These are phyloP conservation scores for Drechslerella coelobrocha DNA, from an alignment of 2,329 filamentous ascomycete genomes.

Conservation along the genomic window DNA sequence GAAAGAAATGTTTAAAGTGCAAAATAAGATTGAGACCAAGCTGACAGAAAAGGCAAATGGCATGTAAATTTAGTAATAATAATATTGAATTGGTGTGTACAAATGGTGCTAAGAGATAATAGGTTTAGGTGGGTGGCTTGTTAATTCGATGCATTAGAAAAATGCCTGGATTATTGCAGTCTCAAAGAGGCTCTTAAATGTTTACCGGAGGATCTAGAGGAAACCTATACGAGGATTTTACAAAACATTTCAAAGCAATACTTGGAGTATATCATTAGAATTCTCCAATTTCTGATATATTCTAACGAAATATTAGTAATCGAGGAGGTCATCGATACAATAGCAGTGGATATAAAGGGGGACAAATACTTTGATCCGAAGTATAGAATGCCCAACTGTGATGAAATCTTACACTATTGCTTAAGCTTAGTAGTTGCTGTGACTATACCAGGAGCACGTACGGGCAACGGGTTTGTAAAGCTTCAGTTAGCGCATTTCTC, in stretches of 20 bases:
- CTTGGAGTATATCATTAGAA: slow-evolving; percentile 51
- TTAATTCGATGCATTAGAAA: slow-evolving; percentile 55
- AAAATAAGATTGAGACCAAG: slow-evolving; percentile 15
- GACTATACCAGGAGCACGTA: background rate
- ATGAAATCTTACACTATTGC: slow-evolving; percentile 54
- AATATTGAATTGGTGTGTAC: background rate
- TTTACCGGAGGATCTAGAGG: slow-evolving; percentile 52
- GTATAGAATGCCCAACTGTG: slow-evolving; percentile 53
- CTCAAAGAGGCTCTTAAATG: slow-evolving; percentile 46
- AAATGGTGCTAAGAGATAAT: slow-evolving; percentile 16
- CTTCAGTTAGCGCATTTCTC: slow-evolving; percentile 56
- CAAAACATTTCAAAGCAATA: slow-evolving; percentile 48
- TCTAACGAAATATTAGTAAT: slow-evolving; percentile 54
- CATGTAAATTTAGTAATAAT: slow-evolving; percentile 54
- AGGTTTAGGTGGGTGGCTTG: slow-evolving; percentile 56
- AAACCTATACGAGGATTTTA: slow-evolving; percentile 55
- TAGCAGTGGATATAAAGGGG: slow-evolving; percentile 54
- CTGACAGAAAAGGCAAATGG: slow-evolving; percentile 53
- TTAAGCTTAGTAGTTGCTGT: slow-evolving; percentile 54
- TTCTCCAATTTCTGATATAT: slow-evolving; percentile 55
- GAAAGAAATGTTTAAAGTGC: slow-evolving; percentile 51
- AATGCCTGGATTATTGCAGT: slow-evolving; percentile 46
- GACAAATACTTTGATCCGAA: slow-evolving; percentile 53
- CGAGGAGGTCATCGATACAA: slow-evolving; percentile 55
- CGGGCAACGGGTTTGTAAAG: background rate